These are phyloP conservation scores for Penicillium sp. DNA, from an alignment of 2,329 filamentous ascomycete genomes.

Conservation along the genomic window DNA sequence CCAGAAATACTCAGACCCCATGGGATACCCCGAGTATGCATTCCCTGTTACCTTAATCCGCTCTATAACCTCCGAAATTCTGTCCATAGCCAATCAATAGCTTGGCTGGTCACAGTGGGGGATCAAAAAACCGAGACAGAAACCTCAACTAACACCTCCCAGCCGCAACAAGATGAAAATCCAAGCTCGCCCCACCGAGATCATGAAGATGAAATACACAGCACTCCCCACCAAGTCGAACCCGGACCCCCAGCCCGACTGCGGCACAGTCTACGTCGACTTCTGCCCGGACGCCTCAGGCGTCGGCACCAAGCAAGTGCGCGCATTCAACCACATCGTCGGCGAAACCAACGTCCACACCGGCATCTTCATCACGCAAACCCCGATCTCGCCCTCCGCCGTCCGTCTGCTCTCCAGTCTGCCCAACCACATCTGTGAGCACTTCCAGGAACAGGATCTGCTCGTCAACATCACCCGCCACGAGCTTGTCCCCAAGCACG, in stretches of 20 bases:
- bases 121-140: neutral
- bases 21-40: constrained; percentile 76
- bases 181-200: constrained; percentile 79
- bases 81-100: too few relatives aligned
- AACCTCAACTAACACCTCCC: constrained; percentile 15
- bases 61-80: neutral
- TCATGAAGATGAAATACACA: constrained; percentile 85
- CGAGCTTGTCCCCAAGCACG: constrained; percentile 92
- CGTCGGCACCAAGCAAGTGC: constrained; percentile 91
- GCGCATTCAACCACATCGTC: constrained; percentile 83
- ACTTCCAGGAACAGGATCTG: constrained; percentile 93
- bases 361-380: constrained; percentile 86
- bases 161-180: constrained; percentile 87
- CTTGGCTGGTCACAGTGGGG: neutral
- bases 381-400: constrained; percentile 80
- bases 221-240: constrained; percentile 70
- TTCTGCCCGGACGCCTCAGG: constrained; percentile 75
- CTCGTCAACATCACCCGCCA: constrained; percentile 98
- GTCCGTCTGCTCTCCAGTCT: constrained; percentile 83
- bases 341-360: constrained; percentile 80
- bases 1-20: constrained; percentile 69
- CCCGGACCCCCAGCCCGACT: constrained; percentile 72
- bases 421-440: constrained; percentile 81
- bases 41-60: constrained; percentile 1
- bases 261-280: constrained; percentile 90